Conservation (phyloP, 2,329 filamentous ascomycete species). For the Orbilia brochopaga region DNA sequence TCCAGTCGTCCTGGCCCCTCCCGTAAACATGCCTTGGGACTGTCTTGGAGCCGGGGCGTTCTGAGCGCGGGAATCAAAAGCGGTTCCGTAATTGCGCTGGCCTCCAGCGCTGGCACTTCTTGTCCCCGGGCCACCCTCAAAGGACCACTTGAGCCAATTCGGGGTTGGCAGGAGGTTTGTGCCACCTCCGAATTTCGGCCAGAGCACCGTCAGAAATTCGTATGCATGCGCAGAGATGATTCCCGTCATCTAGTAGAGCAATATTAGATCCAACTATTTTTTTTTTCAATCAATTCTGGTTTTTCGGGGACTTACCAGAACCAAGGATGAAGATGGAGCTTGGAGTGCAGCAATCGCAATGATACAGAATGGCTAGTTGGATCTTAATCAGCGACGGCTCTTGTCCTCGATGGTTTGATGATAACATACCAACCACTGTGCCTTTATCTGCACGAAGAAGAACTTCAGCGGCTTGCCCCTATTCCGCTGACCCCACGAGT, state of each 20-base stretch:
- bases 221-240: slow-evolving; percentile 85
- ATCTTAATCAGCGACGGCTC: slow-evolving; percentile 1
- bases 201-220: slow-evolving; percentile 86
- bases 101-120: slow-evolving; percentile 57
- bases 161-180: slow-evolving; percentile 78
- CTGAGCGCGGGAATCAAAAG: slow-evolving; percentile 56
- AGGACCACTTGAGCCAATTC: slow-evolving; percentile 70
- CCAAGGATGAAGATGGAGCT: slow-evolving; percentile 14
- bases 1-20: slow-evolving; percentile 55
- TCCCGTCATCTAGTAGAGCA: slow-evolving; percentile 69
- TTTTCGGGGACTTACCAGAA: slow-evolving; percentile 3
- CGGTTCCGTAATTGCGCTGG: slow-evolving; percentile 33
- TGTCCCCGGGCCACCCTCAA: slow-evolving; percentile 69
- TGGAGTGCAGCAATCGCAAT: slow-evolving; percentile 32
- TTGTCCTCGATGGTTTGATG: background rate
- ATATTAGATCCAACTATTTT: background rate
- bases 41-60: slow-evolving; percentile 58
- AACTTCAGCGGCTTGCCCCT: slow-evolving; percentile 34
- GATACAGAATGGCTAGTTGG: slow-evolving; percentile 25
- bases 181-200: slow-evolving; percentile 86
- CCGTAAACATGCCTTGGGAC: slow-evolving; percentile 53
- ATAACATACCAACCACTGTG: slow-evolving; percentile 35
- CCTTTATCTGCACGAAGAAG: slow-evolving; percentile 44
- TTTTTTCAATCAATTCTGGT: background rate
- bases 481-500: slow-evolving; percentile 45